Evolutionary conservation across 306 rosid genomes (phyloP).

Genomic region (Cajanus cajan): DNA sequence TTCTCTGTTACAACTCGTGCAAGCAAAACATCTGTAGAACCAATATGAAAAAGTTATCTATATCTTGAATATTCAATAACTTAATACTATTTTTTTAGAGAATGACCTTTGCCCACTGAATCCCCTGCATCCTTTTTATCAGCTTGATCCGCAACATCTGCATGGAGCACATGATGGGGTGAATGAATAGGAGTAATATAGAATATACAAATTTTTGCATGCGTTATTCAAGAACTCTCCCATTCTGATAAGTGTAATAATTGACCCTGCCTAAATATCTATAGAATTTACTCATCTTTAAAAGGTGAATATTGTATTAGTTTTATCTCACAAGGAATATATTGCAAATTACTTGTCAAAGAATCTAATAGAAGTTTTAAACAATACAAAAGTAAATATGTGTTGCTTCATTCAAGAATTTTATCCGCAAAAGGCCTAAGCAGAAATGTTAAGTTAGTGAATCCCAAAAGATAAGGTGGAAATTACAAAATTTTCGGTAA

Average conservation of each 20-base stretch:
- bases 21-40: constrained; percentile 46
- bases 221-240: background rate
- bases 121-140: constrained; percentile 35
- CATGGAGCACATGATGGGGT: background rate
- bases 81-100: background rate
- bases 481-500: background rate
- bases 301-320: background rate
- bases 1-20: constrained; percentile 68
- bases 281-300: background rate
- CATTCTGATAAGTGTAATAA: background rate
- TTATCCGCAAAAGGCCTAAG: background rate
- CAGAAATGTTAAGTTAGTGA: background rate
- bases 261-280: background rate
- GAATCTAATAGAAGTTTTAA: background rate
- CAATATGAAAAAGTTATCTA: background rate
- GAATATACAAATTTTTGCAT: background rate
- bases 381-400: background rate
- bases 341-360: background rate
- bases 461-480: background rate
- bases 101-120: constrained; percentile 50
- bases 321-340: background rate
- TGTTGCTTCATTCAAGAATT: background rate
- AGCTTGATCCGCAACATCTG: constrained; percentile 47
- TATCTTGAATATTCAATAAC: background rate
- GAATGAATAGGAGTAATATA: background rate